Evolutionary conservation across 2,329 filamentous ascomycete species (phyloP).

Genomic region (Hirsutella rhossiliensis): DNA sequence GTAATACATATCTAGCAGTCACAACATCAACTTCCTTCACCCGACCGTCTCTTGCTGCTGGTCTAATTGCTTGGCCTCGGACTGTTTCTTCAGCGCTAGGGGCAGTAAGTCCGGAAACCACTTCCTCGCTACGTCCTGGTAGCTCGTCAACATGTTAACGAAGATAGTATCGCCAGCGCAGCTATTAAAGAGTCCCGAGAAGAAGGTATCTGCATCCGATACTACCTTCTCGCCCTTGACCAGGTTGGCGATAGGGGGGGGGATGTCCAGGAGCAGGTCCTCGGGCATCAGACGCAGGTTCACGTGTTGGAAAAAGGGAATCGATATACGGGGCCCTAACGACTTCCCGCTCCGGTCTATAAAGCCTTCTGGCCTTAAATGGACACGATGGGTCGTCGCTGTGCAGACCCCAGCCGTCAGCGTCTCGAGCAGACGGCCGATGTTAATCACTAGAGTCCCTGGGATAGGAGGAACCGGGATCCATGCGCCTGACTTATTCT

Average conservation of each 20-base stretch:
- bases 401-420: conserved; percentile 73
- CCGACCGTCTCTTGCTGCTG: not conserved
- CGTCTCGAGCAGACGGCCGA: conserved; percentile 79
- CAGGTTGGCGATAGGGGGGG: not conserved
- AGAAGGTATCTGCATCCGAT: not conserved
- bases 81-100: not conserved
- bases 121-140: not conserved
- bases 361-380: conserved; percentile 55
- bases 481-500: conserved; percentile 68
- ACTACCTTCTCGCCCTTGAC: not conserved
- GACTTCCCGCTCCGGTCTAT: not conserved
- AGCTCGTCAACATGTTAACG: not conserved
- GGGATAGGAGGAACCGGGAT: conserved; percentile 67
- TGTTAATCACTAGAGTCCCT: conserved; percentile 74
- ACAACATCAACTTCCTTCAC: too few relatives aligned
- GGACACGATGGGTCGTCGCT: conserved; percentile 70
- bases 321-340: conserved; percentile 57
- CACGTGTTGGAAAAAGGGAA: conserved; percentile 85
- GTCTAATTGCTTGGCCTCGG: not conserved
- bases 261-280: not conserved
- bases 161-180: not conserved
- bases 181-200: not conserved
- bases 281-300: conserved; percentile 12
- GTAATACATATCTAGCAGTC: too few relatives aligned
- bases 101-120: not conserved